A percentile compares a stretch with the other conserved stretches of the same genome.
phyloP scores from a whole-genome alignment of 805 yeast species.

The Metschnikowia colocasiae region DNA sequence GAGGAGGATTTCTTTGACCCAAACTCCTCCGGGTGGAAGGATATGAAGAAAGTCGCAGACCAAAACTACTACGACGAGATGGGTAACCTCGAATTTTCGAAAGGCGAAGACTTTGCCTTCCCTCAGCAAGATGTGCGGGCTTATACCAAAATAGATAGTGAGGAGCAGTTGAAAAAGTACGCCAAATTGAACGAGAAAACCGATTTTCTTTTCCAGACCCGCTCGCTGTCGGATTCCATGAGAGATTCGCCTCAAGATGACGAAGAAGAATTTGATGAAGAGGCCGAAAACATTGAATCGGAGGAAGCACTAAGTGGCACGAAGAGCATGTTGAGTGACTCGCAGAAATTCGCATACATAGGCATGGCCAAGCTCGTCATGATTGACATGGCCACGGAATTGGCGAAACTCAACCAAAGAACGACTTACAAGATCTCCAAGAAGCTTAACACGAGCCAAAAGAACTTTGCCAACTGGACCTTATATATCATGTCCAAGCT shows the following conservation, averaged over 20 bases:
- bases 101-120: constrained; percentile 22
- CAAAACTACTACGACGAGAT: constrained; percentile 75
- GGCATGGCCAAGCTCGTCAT: constrained; percentile 75
- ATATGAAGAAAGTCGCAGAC: constrained; percentile 79
- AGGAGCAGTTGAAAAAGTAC: constrained; percentile 78
- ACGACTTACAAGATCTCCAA: constrained; percentile 54
- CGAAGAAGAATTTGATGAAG: constrained; percentile 29
- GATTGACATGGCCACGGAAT: constrained; percentile 77
- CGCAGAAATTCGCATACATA: constrained; percentile 87
- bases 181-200: constrained; percentile 48
- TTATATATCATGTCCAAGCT: constrained; percentile 64
- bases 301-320: constrained; percentile 74
- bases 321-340: constrained; percentile 71
- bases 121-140: constrained; percentile 54
- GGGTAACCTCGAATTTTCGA: constrained; percentile 57
- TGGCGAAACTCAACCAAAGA: constrained; percentile 56
- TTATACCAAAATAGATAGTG: constrained; percentile 85
- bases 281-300: constrained; percentile 46
- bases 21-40: constrained; percentile 66
- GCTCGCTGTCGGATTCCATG: constrained; percentile 10
- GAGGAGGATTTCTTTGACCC: constrained; percentile 36
- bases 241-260: constrained; percentile 30
- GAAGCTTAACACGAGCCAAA: constrained; percentile 63
- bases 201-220: constrained; percentile 44
- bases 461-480: constrained; percentile 82